These are phyloP conservation scores for Arachnomyces sp. DNA, from an alignment of 2,329 filamentous ascomycete species.

Conservation along the genomic window DNA sequence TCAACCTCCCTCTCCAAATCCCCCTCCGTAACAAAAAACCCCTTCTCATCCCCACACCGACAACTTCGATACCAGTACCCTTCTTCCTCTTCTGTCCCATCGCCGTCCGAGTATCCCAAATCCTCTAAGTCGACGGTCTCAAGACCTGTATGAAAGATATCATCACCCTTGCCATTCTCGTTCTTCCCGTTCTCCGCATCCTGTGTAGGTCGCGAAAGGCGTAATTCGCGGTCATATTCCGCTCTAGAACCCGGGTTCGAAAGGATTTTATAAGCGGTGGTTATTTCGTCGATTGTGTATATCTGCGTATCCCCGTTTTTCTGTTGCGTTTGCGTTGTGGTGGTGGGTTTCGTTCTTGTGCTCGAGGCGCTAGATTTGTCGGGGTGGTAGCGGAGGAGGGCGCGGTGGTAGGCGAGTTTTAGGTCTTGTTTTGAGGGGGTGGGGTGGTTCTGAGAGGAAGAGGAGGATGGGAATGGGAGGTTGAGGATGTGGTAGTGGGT, in stretches of 20 bases:
- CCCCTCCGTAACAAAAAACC: conserved; percentile 48
- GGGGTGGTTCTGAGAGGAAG: conserved; percentile 13
- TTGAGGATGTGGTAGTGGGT: conserved; percentile 34
- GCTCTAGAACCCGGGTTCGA: conserved; percentile 34
- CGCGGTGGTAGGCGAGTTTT: conserved; percentile 50
- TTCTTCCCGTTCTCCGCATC: conserved; percentile 18
- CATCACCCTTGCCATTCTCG: conserved; percentile 12
- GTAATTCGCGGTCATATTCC: conserved; percentile 44
- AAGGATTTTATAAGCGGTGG: conserved; percentile 50
- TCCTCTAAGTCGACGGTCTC: conserved; percentile 55
- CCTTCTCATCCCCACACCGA: conserved; percentile 51
- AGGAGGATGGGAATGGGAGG: conserved; percentile 20
- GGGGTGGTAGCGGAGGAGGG: conserved; percentile 52
- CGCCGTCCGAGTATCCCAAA: conserved; percentile 39
- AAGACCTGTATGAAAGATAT: conserved; percentile 43
- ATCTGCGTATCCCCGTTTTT: neutral
- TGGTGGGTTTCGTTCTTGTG: neutral
- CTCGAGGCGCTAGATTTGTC: conserved; percentile 40
- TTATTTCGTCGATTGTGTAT: conserved; percentile 51
- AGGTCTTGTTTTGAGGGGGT: conserved; percentile 34
- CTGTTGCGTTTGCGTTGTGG: neutral
- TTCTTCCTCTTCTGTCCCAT: conserved; percentile 24
- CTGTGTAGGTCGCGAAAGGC: conserved; percentile 24
- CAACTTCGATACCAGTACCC: conserved; percentile 47
- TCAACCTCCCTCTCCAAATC: conserved; percentile 46